A percentile compares a stretch with the other conserved stretches of the same genome.
phyloP scores from a whole-genome alignment of 2,329 filamentous ascomycete genomes.

The Mollisiaceae sp. region DNA sequence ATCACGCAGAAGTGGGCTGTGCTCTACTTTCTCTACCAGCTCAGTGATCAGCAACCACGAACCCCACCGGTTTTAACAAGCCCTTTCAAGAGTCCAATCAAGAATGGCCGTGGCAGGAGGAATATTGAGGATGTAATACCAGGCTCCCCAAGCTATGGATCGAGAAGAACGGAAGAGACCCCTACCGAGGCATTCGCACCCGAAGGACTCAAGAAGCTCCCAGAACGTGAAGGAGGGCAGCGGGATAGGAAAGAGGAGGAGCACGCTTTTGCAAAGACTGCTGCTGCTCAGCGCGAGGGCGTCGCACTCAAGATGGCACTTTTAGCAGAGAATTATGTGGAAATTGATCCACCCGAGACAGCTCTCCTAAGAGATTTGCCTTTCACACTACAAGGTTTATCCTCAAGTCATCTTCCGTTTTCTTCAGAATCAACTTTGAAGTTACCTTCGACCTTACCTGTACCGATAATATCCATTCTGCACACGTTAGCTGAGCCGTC shows the following conservation, averaged over 20 bases:
- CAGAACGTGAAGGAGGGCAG: constrained; percentile 41
- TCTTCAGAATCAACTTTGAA: constrained; percentile 70
- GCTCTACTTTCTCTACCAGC: constrained; percentile 84
- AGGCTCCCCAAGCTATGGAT: constrained; percentile 42
- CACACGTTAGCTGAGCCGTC: constrained; percentile 93
- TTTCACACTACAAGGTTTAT: constrained; percentile 90
- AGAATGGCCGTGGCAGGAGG: constrained; percentile 29
- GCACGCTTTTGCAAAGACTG: constrained; percentile 36
- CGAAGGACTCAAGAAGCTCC: constrained; percentile 50
- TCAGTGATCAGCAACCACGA: constrained; percentile 64
- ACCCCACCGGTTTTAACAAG: constrained; percentile 37
- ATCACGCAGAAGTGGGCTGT: constrained; percentile 97
- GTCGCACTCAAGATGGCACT: constrained; percentile 56
- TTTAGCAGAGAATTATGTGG: constrained; percentile 60
- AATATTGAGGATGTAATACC: constrained; percentile 30
- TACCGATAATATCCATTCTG: constrained; percentile 84
- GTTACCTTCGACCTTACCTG: constrained; percentile 78
- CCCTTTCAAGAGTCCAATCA: constrained; percentile 42
- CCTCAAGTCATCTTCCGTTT: constrained; percentile 84
- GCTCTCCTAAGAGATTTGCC: constrained; percentile 79
- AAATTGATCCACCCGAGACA: constrained; percentile 67
- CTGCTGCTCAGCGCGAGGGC: constrained; percentile 35
- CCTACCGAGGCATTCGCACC: constrained; percentile 57
- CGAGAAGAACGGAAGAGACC: constrained; percentile 46
- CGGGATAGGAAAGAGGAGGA: constrained; percentile 42